Percentiles rank a stretch among this genome's conserved stretches.
phyloP scores from a whole-genome alignment of 768 basidiomycete species.

The Amanita molliuscula region DNA sequence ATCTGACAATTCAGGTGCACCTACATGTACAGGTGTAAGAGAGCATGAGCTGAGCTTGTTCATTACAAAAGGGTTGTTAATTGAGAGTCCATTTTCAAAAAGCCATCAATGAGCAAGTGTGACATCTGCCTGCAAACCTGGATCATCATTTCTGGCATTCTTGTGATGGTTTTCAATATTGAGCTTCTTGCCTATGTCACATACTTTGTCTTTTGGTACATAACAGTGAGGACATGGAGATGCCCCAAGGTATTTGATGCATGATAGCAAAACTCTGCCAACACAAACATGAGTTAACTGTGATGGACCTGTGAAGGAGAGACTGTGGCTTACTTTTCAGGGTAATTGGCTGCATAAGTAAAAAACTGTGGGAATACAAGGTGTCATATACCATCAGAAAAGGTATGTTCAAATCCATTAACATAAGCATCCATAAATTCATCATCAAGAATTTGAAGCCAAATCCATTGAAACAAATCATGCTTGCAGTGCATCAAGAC shows the following conservation, averaged over 20 bases:
- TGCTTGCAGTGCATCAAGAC: constrained; percentile 20
- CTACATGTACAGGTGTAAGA: constrained; percentile 10
- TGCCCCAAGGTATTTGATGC: constrained; percentile 22
- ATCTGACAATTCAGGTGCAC: constrained; percentile 8
- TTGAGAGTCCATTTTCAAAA: constrained; percentile 1
- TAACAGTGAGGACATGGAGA: constrained; percentile 27
- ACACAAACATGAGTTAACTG: background rate
- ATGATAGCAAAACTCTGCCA: constrained; percentile 18
- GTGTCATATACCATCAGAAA: constrained; percentile 19
- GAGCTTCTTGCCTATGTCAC: constrained; percentile 16
- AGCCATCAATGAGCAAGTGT: constrained; percentile 2
- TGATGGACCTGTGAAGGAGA: background rate
- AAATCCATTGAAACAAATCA: constrained; percentile 24
- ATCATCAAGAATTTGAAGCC: constrained; percentile 20
- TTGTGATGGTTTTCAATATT: constrained; percentile 10
- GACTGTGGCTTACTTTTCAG: constrained; percentile 23
- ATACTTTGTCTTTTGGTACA: constrained; percentile 15
- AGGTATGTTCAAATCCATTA: constrained; percentile 21
- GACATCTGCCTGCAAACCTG: background rate
- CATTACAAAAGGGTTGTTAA: background rate
- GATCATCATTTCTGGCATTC: constrained; percentile 7
- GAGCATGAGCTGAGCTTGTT: constrained; percentile 8
- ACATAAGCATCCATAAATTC: constrained; percentile 22
- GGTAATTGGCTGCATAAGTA: constrained; percentile 28
- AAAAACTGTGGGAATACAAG: constrained; percentile 23